Conservation (phyloP, 2,329 filamentous ascomycete genomes). For the Diplodia sapinea region DNA sequence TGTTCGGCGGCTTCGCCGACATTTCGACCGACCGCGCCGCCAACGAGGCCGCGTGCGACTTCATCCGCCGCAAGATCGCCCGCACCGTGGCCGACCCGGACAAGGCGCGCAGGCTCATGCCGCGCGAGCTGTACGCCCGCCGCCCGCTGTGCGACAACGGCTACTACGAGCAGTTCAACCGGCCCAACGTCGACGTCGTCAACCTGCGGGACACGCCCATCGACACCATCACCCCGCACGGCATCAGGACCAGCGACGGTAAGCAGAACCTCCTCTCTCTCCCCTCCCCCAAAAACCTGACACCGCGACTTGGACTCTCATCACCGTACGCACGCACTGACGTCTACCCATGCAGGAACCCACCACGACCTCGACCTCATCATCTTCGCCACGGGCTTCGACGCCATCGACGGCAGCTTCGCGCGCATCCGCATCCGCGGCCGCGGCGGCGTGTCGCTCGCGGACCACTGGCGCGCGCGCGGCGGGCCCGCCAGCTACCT, state of each 20-base stretch:
- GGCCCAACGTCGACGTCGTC: conserved; percentile 57
- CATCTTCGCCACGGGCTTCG: conserved; percentile 54
- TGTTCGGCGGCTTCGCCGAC: conserved; percentile 40
- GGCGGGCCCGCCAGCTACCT: conserved; percentile 42
- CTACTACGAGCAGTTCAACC: conserved; percentile 49
- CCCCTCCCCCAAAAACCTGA: too few relatives aligned
- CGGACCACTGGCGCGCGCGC: neutral
- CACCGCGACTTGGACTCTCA: too few relatives aligned
- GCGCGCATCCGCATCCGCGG: conserved; percentile 46
- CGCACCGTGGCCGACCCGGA: conserved; percentile 36
- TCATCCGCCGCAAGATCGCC: conserved; percentile 37
- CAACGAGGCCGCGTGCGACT: conserved; percentile 39
- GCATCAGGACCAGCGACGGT: conserved; percentile 57
- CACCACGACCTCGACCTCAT: conserved; percentile 59
- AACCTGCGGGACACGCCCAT: conserved; percentile 50
- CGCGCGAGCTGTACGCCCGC: conserved; percentile 28
- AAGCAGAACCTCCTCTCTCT: conserved; percentile 38
- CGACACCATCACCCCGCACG: conserved; percentile 53
- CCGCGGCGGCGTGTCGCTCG: conserved; percentile 35
- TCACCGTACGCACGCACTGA: too few relatives aligned
- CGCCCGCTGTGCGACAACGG: conserved; percentile 36
- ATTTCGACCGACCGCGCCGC: conserved; percentile 36
- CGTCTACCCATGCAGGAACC: too few relatives aligned
- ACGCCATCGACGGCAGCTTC: conserved; percentile 48
- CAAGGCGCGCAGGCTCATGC: conserved; percentile 35